Evolutionary conservation across 2,329 filamentous ascomycete genomes (phyloP).

Genomic region (Fusarium globosum): DNA sequence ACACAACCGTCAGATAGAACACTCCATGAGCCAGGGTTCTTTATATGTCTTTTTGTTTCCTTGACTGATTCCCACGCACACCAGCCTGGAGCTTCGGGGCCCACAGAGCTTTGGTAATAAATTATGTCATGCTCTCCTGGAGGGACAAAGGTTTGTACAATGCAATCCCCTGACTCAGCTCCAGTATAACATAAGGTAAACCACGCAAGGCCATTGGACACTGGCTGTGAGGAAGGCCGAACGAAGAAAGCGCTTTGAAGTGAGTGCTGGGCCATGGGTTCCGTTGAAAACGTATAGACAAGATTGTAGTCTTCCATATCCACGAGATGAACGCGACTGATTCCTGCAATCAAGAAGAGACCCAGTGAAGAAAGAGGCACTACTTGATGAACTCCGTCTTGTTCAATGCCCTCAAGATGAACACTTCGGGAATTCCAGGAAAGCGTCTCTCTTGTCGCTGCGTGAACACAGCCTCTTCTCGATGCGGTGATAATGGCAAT

Average conservation of each 20-base stretch:
- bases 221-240: conserved; percentile 58
- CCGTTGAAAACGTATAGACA: conserved; percentile 71
- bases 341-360: conserved; percentile 69
- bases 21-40: conserved; percentile 75
- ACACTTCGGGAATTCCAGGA: conserved; percentile 64
- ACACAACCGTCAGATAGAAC: conserved; percentile 69
- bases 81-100: conserved; percentile 55
- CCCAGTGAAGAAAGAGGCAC: conserved; percentile 68
- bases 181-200: conserved; percentile 74
- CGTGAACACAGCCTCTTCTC: conserved; percentile 61
- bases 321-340: conserved; percentile 68
- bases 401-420: conserved; percentile 55
- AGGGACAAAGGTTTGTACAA: conserved; percentile 72
- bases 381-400: conserved; percentile 63
- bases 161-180: conserved; percentile 68
- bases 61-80: conserved; percentile 64
- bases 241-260: conserved; percentile 69
- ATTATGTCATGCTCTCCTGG: conserved; percentile 65
- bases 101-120: conserved; percentile 60
- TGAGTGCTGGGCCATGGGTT: conserved; percentile 67
- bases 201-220: conserved; percentile 66
- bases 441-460: conserved; percentile 54
- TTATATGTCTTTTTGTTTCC: conserved; percentile 63
- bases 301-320: conserved; percentile 57
- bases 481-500: conserved; percentile 58